Base-by-base conservation (phyloP, 129 eudicot species). In the Ambrosia artemisiifolia region DNA sequence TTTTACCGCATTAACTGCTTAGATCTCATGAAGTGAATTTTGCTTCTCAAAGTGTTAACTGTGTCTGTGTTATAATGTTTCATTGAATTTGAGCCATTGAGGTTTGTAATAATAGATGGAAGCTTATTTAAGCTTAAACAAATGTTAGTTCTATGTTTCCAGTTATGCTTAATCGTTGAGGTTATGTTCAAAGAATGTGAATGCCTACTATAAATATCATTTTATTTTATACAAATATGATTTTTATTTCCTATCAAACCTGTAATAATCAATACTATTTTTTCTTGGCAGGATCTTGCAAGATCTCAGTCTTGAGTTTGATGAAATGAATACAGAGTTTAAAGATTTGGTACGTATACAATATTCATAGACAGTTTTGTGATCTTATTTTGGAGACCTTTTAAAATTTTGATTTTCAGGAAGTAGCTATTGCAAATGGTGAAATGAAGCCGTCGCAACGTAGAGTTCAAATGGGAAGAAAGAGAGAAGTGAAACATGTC, bases 271-370 rank as follows among this genome's bases (percentile, higher is more conserved):
- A 7, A 18, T 66, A 32, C 54, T 55, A 4, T 30, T 49, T 49
- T 63, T 14, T 68, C 66, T 73, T 53, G 65, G 70, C 89, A 94
- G 99, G 33, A 60, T 86, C 54, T 78, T 94, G 60, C 99, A 94
- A 90, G 99, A 94, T 80, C 76, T 94, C 61, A 87, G 74, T 57
- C 77, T 69, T 61, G 95, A 86, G 82, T 94, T 90, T 67, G 95
- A 90, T 65, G 78, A 74, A 18, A 71, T 90, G 75, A 85, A 84
- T 59, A 56, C 81, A 3, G 97, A 94, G 72, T 77, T 74, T 60
- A 77, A 84, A 60, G 92, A 85, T 76, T 81, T 90, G 98, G 98
- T 94, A 83, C 63, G 88, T 54, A 16, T 67, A n/a, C 33, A 40
- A 35, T 71, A 48, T 69, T 62, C 12, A 13, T 34, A 18, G 49